Evolutionary conservation across 495 filamentous ascomycete genomes (phyloP), one percentile per base, ranked within the genome.

Genomic region (Cudoniella acicularis): DNA sequence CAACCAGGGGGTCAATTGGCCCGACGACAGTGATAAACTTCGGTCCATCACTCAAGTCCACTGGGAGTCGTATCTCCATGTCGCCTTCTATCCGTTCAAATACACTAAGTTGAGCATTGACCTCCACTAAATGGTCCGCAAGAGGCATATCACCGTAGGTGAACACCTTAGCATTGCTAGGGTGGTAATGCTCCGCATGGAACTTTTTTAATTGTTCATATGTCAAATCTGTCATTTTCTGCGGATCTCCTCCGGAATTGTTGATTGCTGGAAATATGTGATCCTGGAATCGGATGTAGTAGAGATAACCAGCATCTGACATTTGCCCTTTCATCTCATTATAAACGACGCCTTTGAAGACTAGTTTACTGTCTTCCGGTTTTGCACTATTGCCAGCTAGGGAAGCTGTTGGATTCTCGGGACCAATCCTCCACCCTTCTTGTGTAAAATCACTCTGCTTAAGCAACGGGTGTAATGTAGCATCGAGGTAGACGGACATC

Each of bases 301-400:
- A 98, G 2, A 98, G 79, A 70, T 98, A 98, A 65, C 90, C 90
- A 13, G 94, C 90, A 71, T 98, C 94, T 8, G 94, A 98, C 84
- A 98, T 96, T 68, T 96, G 91, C 0, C 94, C 94, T 73, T 98
- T 98, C 94, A 98, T 98, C 74, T 98, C 94, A 67, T 98, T 98
- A 73, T 98, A 98, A 21, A 98, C 94, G 10, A 98, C 94, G 21
- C 94, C 94, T 70, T 98, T 98, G 79, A 98, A 98, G 13, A 97
- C 87, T 18, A 98, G 82, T 36, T 81, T 83, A 52, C 75, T 80
- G 23, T 63, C 62, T 41, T 65, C 62, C 10, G 51, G 20, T 50
- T 73, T 75, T 52, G 72, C 64, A 21, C 64, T 71, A 10, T 77
- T 75, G 3, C 71, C 75, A 21, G 77, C 65, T 41, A 73, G 63